Evolutionary conservation across 2,329 filamentous ascomycete species (phyloP).

Genomic region (Penicillium sp.): DNA sequence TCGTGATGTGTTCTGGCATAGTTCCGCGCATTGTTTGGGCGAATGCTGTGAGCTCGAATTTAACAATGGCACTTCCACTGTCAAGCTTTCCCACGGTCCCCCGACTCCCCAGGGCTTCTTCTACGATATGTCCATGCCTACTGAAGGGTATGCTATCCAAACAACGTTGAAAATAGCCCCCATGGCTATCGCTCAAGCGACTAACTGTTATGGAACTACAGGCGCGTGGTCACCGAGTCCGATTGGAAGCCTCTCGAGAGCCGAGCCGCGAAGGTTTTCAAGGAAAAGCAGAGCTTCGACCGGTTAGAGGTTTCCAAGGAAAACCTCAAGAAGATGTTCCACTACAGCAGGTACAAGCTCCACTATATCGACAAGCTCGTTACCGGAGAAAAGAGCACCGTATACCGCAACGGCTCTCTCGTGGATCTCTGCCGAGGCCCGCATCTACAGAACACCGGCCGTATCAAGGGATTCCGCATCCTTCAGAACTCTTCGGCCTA

Average conservation of each 20-base stretch:
- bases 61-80: slow-evolving; percentile 59
- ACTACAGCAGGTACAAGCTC: slow-evolving; percentile 97
- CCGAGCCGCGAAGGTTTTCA: slow-evolving; percentile 81
- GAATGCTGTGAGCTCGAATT: slow-evolving; percentile 91
- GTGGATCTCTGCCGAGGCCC: slow-evolving; percentile 96
- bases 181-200: neutral
- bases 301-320: slow-evolving; percentile 87
- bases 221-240: slow-evolving; percentile 68
- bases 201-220: slow-evolving; percentile 29
- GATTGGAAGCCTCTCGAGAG: slow-evolving; percentile 87
- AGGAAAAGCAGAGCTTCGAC: slow-evolving; percentile 96
- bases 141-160: slow-evolving; percentile 58
- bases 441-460: slow-evolving; percentile 87
- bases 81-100: slow-evolving; percentile 89
- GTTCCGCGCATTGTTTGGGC: slow-evolving; percentile 91
- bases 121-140: slow-evolving; percentile 85
- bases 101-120: slow-evolving; percentile 93
- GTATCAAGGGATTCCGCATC: slow-evolving; percentile 89
- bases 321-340: slow-evolving; percentile 92
- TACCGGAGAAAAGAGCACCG: slow-evolving; percentile 87
- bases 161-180: slow-evolving; percentile 19
- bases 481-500: slow-evolving; percentile 87
- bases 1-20: slow-evolving; percentile 95
- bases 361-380: slow-evolving; percentile 96
- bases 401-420: slow-evolving; percentile 90